Evolutionary conservation across 2,329 filamentous ascomycete genomes (phyloP).

Genomic region (Leptographium procerum): DNA sequence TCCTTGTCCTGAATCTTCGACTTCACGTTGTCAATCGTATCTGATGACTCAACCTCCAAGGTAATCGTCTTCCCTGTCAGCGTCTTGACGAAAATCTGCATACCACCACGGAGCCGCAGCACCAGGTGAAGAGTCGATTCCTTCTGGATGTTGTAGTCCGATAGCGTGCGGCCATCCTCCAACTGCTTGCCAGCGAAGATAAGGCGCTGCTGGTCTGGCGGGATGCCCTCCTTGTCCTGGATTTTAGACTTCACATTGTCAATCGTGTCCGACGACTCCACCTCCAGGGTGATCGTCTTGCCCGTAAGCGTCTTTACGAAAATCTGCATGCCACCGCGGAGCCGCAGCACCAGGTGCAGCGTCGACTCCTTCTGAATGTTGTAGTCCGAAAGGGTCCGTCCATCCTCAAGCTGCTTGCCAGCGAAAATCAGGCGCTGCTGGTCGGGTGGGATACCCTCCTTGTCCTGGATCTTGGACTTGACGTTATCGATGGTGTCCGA

Average conservation of each 20-base stretch:
- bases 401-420: slow-evolving; percentile 92
- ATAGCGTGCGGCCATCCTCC: slow-evolving; percentile 81
- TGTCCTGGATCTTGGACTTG: slow-evolving; percentile 95
- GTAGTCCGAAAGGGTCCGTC: slow-evolving; percentile 81
- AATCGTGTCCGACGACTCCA: slow-evolving; percentile 81
- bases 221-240: slow-evolving; percentile 86
- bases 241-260: slow-evolving; percentile 95
- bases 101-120: slow-evolving; percentile 70
- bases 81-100: slow-evolving; percentile 65
- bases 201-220: slow-evolving; percentile 85
- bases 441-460: slow-evolving; percentile 92
- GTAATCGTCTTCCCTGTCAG: slow-evolving; percentile 61
- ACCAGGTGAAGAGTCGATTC: slow-evolving; percentile 74
- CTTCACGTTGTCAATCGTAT: slow-evolving; percentile 63
- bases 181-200: slow-evolving; percentile 93
- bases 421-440: slow-evolving; percentile 95
- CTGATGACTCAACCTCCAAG: slow-evolving; percentile 54
- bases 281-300: slow-evolving; percentile 89
- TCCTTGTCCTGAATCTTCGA: slow-evolving; percentile 63
- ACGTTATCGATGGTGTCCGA: slow-evolving; percentile 93
- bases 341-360: slow-evolving; percentile 74
- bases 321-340: slow-evolving; percentile 83
- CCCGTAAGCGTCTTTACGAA: slow-evolving; percentile 82
- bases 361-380: slow-evolving; percentile 93
- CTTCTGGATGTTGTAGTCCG: slow-evolving; percentile 96